Evolutionary conservation across 257 asterid species (phyloP), one percentile per base, ranked within the genome.

Genomic region (Paraleonurus japonicus): DNA sequence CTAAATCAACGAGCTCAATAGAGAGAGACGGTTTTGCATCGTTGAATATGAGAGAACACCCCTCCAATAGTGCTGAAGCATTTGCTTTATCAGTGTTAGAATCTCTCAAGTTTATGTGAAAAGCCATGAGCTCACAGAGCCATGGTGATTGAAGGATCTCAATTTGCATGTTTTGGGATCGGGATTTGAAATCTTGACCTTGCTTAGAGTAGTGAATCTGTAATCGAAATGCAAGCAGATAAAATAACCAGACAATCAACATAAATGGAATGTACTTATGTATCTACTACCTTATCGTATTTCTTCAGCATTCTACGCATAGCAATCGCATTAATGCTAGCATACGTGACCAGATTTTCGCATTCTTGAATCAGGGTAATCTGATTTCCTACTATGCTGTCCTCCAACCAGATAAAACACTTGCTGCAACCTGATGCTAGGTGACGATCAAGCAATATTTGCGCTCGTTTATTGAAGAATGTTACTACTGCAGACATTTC

Each of bases 101-200:
- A 53, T 79, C 86, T 77, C 87, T 80, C 81, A 79, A 54, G 72
- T 94, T 94, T 61, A 94, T 77, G 78, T 87, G 97, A 35, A 94
- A 87, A 48, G 98, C 98, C 90, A 94, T 74, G 22, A 94, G 96
- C 71, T 94, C 96, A 65, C 86, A 81, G 0, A 91, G 88, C 98
- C 97, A 94, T 0, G 98, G 99, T 7, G 99, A 94, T 39, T 94
- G 99, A 35, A 94, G 99, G 74, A 94, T 84, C 91, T 94, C 99
- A 16, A 91, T 77, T 63, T 81, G 87, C 96, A 80, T 85, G 53
- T 81, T 86, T 32, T 83, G 95, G 50, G 95, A 95, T 73, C 84
- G 89, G n/a, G 96, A 85, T 82, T 88, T 91, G 83, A 94, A 91
- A 63, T 89, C 95, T 74, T 88, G 99, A 39, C 99, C 99, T 84